Conservation (phyloP, 169 alveolate species). For the Plasmodium yoelii region DNA sequence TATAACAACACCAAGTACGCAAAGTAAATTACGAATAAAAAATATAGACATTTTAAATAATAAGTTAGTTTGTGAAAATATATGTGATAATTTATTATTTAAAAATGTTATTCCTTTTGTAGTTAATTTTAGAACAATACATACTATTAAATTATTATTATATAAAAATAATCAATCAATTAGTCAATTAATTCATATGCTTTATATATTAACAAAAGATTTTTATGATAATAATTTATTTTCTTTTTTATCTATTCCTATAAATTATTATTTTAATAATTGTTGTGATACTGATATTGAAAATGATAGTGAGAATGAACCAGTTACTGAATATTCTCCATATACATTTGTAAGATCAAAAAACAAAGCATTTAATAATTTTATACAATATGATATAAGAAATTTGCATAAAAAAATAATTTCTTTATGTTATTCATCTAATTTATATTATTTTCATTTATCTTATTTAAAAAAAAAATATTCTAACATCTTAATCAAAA, state of each 20-base stretch:
- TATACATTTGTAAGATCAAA: slow-evolving; percentile 52
- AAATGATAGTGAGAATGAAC: not conserved
- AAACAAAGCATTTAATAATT: slow-evolving; percentile 9
- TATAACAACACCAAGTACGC: slow-evolving; percentile 63
- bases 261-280: slow-evolving; percentile 23
- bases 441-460: slow-evolving; percentile 36
- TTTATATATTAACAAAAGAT: slow-evolving; percentile 57
- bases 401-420: slow-evolving; percentile 45
- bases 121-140: slow-evolving; percentile 32
- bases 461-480: slow-evolving; percentile 28
- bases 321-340: slow-evolving; percentile 30
- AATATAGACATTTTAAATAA: slow-evolving; percentile 47
- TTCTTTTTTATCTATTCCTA: slow-evolving; percentile 55
- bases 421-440: slow-evolving; percentile 45
- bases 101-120: slow-evolving; percentile 45
- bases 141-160: slow-evolving; percentile 40
- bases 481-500: slow-evolving; percentile 13
- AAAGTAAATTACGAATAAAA: slow-evolving; percentile 60
- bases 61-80: slow-evolving; percentile 36
- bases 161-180: slow-evolving; percentile 70
- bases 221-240: slow-evolving; percentile 53
- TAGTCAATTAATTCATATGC: slow-evolving; percentile 52
- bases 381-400: slow-evolving; percentile 28
- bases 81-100: slow-evolving; percentile 23
- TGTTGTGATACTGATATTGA: not conserved